Conservation (phyloP, 2,329 filamentous ascomycete genomes). For the Phoma sp. region DNA sequence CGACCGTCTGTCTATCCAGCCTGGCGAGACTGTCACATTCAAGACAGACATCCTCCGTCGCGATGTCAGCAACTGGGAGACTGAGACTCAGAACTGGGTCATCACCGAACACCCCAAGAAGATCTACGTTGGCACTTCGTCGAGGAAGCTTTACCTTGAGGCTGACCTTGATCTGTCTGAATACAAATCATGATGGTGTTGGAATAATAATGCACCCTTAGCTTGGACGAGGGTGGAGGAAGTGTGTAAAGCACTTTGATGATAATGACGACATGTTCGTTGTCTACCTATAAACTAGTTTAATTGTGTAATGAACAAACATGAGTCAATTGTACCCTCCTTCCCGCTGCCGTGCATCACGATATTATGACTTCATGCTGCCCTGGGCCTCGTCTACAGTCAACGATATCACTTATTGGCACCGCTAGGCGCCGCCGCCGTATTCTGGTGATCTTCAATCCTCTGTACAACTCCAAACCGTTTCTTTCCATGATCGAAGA, state of each 20-base stretch:
- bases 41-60: conserved; percentile 74
- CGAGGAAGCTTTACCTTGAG: conserved; percentile 62
- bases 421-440: conserved; percentile 18
- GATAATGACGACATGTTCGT: neutral
- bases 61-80: conserved; percentile 89
- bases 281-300: conserved; percentile 5
- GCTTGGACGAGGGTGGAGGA: neutral
- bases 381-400: neutral
- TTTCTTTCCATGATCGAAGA: conserved; percentile 69
- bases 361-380: no score
- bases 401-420: neutral
- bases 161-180: conserved; percentile 34
- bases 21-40: conserved; percentile 74
- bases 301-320: conserved; percentile 10
- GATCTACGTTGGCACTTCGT: conserved; percentile 66
- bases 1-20: conserved; percentile 74
- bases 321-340: no score
- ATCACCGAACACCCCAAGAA: conserved; percentile 64
- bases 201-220: neutral
- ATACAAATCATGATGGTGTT: conserved; percentile 11
- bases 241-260: neutral
- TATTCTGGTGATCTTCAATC: conserved; percentile 37
- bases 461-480: conserved; percentile 68
- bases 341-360: no score
- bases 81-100: conserved; percentile 82